Percentiles rank a stretch among this genome's conserved stretches.
Evolutionary conservation across 1,139 yeast genomes (phyloP).

Genomic region (Debaryomyces udenii): DNA sequence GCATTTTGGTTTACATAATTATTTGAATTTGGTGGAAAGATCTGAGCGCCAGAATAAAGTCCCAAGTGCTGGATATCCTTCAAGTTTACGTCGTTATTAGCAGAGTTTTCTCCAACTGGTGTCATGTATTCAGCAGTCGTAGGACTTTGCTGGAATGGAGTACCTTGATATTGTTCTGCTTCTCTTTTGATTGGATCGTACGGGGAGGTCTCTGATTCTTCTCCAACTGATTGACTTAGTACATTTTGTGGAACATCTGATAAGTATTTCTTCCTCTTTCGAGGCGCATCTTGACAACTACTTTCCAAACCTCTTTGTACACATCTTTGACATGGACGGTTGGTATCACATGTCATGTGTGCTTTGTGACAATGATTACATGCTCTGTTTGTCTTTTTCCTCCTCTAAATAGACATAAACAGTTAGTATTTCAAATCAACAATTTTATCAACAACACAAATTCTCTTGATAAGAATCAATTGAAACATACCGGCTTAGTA

Average conservation of each 20-base stretch:
- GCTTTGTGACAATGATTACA: conserved; percentile 86
- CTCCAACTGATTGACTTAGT: conserved; percentile 7
- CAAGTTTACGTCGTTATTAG: conserved; percentile 5
- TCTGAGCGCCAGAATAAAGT: conserved; percentile 1
- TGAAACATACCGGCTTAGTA: conserved; percentile 14
- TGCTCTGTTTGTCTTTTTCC: conserved; percentile 73
- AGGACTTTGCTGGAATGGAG: conserved; percentile 13
- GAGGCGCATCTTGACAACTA: conserved; percentile 88
- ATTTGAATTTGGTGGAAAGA: conserved; percentile 1
- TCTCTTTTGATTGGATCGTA: not conserved
- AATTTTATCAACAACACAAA: not conserved
- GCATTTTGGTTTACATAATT: not conserved
- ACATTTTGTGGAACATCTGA: conserved; percentile 50
- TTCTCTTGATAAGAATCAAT: too few relatives aligned
- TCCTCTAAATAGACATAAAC: conserved; percentile 24
- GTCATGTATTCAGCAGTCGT: conserved; percentile 5
- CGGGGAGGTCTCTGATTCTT: conserved; percentile 1
- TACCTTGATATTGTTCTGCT: conserved; percentile 2
- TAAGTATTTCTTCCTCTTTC: conserved; percentile 83
- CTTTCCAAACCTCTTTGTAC: conserved; percentile 64
- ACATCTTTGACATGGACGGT: conserved; percentile 84
- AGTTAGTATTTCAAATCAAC: not conserved
- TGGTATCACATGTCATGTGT: conserved; percentile 83
- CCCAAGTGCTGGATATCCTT: conserved; percentile 5
- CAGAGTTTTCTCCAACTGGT: not conserved